These are phyloP conservation scores for Naegleria gruberi DNA, from an alignment of 208 protist species.

Conservation along the genomic window DNA sequence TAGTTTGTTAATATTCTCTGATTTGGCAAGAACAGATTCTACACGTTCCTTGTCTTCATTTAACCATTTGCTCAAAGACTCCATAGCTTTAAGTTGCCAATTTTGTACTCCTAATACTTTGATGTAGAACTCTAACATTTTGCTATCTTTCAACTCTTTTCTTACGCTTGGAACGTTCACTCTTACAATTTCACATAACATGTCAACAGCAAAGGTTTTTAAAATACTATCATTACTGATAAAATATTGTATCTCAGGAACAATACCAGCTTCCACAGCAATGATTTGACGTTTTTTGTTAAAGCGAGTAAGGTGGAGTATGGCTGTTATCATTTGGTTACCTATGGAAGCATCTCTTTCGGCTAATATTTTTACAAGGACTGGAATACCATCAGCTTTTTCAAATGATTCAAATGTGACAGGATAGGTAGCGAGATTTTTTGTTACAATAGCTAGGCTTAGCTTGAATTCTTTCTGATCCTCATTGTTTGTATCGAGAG, in stretches of 20 bases:
- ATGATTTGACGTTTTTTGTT: constrained; percentile 52
- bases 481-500: neutral
- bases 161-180: neutral
- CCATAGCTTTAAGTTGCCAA: neutral
- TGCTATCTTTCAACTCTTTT: neutral
- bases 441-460: constrained; percentile 45
- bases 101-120: neutral
- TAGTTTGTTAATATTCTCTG: neutral
- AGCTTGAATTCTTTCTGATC: neutral
- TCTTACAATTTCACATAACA: constrained; percentile 5
- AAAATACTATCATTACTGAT: constrained; percentile 44
- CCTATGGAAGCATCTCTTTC: constrained; percentile 43
- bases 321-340: constrained; percentile 52
- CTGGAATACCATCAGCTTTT: constrained; percentile 31
- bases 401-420: constrained; percentile 46
- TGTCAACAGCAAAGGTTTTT: constrained; percentile 42
- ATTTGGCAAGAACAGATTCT: neutral
- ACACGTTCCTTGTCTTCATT: neutral
- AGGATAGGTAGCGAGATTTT: constrained; percentile 53
- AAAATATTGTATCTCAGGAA: constrained; percentile 54
- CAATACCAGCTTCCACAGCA: constrained; percentile 49
- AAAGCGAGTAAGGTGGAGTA: constrained; percentile 55
- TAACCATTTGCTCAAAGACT: constrained; percentile 13
- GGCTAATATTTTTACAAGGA: constrained; percentile 37
- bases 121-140: constrained; percentile 11